phyloP scores from a whole-genome alignment of 768 basidiomycete genomes.

The Pulveroboletus sp. region DNA sequence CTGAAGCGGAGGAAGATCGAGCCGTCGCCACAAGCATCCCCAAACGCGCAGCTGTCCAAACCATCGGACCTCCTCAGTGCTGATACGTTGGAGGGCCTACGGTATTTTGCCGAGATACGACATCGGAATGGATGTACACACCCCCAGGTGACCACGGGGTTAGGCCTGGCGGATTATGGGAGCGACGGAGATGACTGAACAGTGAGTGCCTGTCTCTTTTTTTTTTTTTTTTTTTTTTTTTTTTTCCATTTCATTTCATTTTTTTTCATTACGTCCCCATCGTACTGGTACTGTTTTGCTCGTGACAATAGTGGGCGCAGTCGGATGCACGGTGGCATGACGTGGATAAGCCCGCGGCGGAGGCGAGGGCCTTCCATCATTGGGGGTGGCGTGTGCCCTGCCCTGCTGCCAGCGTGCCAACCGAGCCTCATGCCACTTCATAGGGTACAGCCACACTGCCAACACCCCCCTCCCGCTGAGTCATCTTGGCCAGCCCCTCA shows the following conservation, averaged over 20 bases:
- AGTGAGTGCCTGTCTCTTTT: constrained; percentile 11
- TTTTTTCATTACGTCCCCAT: neutral
- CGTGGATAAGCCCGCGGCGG: neutral
- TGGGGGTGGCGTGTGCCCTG: constrained; percentile 19
- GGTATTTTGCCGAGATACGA: constrained; percentile 86
- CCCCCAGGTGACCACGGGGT: constrained; percentile 34
- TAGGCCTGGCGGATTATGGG: constrained; percentile 72
- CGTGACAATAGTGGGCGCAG: neutral
- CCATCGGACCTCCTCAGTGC: constrained; percentile 64
- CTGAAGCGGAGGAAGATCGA: constrained; percentile 35
- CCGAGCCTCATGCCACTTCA: constrained; percentile 15
- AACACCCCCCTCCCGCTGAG: neutral
- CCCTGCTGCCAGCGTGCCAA: constrained; percentile 19
- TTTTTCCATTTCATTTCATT: no score
- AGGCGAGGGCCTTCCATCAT: neutral
- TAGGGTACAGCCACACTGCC: constrained; percentile 25
- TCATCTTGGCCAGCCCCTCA: no score
- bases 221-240: neutral
- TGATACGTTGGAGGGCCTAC: constrained; percentile 85
- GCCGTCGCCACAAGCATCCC: constrained; percentile 25
- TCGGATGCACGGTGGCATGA: neutral
- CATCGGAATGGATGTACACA: constrained; percentile 47
- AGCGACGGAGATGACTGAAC: constrained; percentile 56
- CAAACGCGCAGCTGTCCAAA: constrained; percentile 31
- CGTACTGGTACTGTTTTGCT: constrained; percentile 1